Base-by-base conservation (phyloP, 257 asterid genomes). In the Solanum piurae region DNA sequence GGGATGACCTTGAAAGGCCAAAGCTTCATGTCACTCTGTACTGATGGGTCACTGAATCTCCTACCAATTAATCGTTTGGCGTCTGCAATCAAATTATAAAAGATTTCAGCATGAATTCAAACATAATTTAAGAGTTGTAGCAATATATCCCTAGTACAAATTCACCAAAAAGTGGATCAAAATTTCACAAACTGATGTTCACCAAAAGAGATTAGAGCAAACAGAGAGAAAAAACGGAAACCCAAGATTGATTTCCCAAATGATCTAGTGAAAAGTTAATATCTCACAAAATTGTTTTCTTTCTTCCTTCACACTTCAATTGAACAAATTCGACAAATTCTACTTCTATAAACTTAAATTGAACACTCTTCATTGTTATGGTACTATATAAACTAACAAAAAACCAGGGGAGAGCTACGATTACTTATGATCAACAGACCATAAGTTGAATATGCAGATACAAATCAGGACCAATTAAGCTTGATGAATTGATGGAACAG, bases 1-100 rank as follows among this genome's bases (percentile, higher is more conserved):
- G 92, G 38, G 33, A 88, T 84, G 13, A 90, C 92, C 40, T 85
- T 90, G 88, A 90, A 90, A 3, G 92, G 92, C 92, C 92, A 90
- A 2, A 64, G 75, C 73, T 88, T 90, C 91, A 90, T 90, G 77
- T 90, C 92, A 11, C 83, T 83, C 9, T 90, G 92, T 2, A 90
- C 92, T 2, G 92, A 88, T 2, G 92, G 87, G 74, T 90, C 92
- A 33, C 88, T 88, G 83, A 9, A 90, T 34, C 91, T 87, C 86
- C 92, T 88, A 20, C 92, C 92, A 71, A 90, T 90, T 82, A 90
- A 36, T 18, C 91, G 80, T 73, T 90, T 90, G 2, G 92, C 92
- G 62, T 88, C 92, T 90, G 86, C 18, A 83, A 68, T 20, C 36
- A 86, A 76, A 23, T 16, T 11, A 44, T 7, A 16, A 2, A 23